Percentiles rank a stretch among this genome's conserved stretches.
phyloP scores from a whole-genome alignment of 2,329 filamentous ascomycete species.

The Alternaria brassicicola region DNA sequence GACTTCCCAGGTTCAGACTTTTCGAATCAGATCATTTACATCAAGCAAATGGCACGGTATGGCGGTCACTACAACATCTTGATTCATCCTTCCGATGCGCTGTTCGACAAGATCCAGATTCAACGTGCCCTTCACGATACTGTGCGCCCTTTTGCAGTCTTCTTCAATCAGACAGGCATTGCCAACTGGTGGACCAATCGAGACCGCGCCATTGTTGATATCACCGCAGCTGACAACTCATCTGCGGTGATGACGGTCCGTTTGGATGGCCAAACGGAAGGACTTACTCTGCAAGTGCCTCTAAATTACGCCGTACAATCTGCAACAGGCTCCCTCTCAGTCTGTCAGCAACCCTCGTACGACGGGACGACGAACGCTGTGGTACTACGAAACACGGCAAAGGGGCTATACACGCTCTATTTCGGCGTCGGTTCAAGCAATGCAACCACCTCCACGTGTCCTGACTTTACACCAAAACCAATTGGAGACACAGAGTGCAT shows the following conservation, averaged over 20 bases:
- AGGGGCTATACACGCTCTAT: conserved; percentile 4
- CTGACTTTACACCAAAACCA: conserved; percentile 10
- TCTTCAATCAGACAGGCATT: conserved; percentile 14
- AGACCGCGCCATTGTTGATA: not conserved
- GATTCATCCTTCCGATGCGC: conserved; percentile 13
- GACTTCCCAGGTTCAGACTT: conserved; percentile 13
- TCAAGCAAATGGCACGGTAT: conserved; percentile 14
- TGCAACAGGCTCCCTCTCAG: conserved; percentile 6
- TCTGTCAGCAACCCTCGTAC: conserved; percentile 11
- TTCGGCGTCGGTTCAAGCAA: not conserved
- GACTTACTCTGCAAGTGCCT: conserved; percentile 9
- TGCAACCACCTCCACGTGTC: conserved; percentile 5
- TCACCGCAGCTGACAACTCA: not conserved
- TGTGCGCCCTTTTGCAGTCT: conserved; percentile 11
- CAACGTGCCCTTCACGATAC: conserved; percentile 9
- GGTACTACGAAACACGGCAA: conserved; percentile 11
- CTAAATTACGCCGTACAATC: conserved; percentile 6
- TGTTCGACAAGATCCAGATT: conserved; percentile 15
- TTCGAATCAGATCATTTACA: conserved; percentile 7
- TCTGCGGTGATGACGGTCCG: conserved; percentile 11
- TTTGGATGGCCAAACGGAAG: conserved; percentile 6
- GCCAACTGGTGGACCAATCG: conserved; percentile 16
- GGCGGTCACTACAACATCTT: conserved; percentile 17
- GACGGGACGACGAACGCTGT: conserved; percentile 12
- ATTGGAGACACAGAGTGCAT: conserved; percentile 10